Conservation (phyloP, 345 rosid species). For the Gossypium stocksii region DNA sequence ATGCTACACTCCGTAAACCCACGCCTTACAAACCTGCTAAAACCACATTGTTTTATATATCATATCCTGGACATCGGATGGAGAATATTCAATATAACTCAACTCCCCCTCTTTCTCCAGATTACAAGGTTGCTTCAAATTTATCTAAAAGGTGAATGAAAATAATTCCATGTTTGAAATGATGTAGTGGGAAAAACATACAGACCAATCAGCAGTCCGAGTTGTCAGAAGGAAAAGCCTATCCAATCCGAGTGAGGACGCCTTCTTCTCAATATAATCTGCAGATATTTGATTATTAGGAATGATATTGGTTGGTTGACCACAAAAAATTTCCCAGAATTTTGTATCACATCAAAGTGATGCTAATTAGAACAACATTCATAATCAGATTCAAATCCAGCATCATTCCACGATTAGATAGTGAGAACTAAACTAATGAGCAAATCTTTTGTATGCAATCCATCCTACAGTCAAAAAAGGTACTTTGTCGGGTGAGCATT, state of each 20-base stretch:
- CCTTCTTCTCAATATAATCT: conserved; percentile 93
- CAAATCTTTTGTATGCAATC: not conserved
- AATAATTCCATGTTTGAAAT: not conserved
- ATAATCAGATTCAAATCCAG: not conserved
- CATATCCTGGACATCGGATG: not conserved
- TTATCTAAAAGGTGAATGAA: not conserved
- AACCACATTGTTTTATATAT: not conserved
- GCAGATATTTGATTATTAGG: conserved; percentile 16
- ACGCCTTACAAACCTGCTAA: conserved; percentile 64
- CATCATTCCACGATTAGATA: not conserved
- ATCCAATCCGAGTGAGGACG: conserved; percentile 64
- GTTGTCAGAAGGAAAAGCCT: conserved; percentile 82
- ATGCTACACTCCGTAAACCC: conserved; percentile 81
- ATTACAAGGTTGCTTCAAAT: not conserved
- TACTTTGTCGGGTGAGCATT: not conserved
- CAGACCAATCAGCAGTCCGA: conserved; percentile 92
- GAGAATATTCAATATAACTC: not conserved
- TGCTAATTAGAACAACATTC: not conserved
- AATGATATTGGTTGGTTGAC: not conserved
- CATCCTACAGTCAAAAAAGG: not conserved
- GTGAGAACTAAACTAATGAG: not conserved
- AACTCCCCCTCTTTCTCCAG: not conserved
- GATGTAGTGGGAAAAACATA: conserved; percentile 1
- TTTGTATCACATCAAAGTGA: not conserved
- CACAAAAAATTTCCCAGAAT: not conserved